A percentile compares a stretch with the other conserved stretches of the same genome.
phyloP scores from a whole-genome alignment of 345 rosid genomes.

The Triadica sebifera region DNA sequence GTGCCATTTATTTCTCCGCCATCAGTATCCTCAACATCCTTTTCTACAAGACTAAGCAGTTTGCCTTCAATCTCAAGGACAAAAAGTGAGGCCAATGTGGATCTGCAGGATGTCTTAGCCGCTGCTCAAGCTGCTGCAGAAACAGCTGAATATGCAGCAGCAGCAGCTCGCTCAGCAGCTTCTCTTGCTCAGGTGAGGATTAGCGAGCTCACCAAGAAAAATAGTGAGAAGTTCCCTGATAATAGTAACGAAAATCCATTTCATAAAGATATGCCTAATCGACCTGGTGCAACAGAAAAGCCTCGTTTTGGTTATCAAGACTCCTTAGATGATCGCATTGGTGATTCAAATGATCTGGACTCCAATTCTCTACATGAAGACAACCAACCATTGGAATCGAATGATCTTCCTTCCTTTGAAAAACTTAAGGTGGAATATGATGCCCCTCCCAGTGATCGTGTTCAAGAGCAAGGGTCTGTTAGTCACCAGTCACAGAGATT shows the following conservation, averaged over 20 bases:
- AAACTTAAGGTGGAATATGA: slow-evolving; percentile 32
- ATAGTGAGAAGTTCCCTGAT: slow-evolving; percentile 35
- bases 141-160: slow-evolving; percentile 81
- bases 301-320: slow-evolving; percentile 40
- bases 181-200: slow-evolving; percentile 86
- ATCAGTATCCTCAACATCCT: slow-evolving; percentile 32
- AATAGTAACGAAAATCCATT: slow-evolving; percentile 60
- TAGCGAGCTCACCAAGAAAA: slow-evolving; percentile 59
- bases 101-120: slow-evolving; percentile 75
- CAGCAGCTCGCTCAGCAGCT: slow-evolving; percentile 90
- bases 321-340: slow-evolving; percentile 27
- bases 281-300: slow-evolving; percentile 28
- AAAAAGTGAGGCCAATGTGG: slow-evolving; percentile 46
- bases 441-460: slow-evolving; percentile 28
- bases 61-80: slow-evolving; percentile 26
- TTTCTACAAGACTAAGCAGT: slow-evolving; percentile 23
- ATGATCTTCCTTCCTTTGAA: slow-evolving; percentile 37
- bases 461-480: slow-evolving; percentile 22
- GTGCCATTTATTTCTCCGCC: slow-evolving; percentile 60
- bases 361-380: slow-evolving; percentile 15
- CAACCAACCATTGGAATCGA: slow-evolving; percentile 17
- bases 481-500: slow-evolving; percentile 62
- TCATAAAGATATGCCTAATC: slow-evolving; percentile 35
- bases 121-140: slow-evolving; percentile 96
- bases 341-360: background rate